A percentile compares a stretch with the other conserved stretches of the same genome.
Conservation (phyloP, 345 rosid genomes). For the Excoecaria cochinchinensis region DNA sequence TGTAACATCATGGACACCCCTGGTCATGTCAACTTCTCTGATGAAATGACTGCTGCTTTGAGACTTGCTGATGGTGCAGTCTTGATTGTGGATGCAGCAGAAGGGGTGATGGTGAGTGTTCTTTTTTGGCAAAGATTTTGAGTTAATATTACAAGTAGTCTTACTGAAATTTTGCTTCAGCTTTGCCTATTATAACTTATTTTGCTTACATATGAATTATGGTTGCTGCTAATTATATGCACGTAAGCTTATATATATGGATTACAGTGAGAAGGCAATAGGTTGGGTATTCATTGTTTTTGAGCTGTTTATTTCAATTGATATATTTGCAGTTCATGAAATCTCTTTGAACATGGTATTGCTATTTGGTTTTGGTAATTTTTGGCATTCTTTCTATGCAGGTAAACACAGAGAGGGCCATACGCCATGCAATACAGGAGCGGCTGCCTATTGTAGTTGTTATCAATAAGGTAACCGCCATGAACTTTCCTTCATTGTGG, state of each 20-base stretch:
- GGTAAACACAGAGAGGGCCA: constrained; percentile 98
- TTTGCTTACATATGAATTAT: background rate
- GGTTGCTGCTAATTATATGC: background rate
- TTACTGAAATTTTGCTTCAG: background rate
- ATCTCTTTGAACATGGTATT: background rate
- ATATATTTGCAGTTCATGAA: background rate
- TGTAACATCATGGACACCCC: constrained; percentile 95
- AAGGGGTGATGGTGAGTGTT: constrained; percentile 62
- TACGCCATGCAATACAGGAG: constrained; percentile 95
- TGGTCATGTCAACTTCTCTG: constrained; percentile 85
- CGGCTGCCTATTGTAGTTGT: constrained; percentile 92
- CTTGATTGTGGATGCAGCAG: constrained; percentile 94
- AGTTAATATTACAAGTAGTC: background rate
- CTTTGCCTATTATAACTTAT: background rate
- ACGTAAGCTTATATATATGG: background rate
- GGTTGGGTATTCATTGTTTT: background rate
- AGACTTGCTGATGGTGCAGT: constrained; percentile 97
- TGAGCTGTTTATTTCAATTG: background rate
- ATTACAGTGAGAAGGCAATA: background rate
- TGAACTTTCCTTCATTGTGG: constrained; percentile 5
- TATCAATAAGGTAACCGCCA: constrained; percentile 65
- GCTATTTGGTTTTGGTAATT: constrained; percentile 11
- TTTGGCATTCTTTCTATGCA: constrained; percentile 26
- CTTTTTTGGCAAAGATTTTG: background rate
- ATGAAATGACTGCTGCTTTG: constrained; percentile 81